A percentile compares a stretch with the other conserved stretches of the same genome.
These are phyloP conservation scores for Leucocoprinus birnbaumii DNA, from an alignment of 768 basidiomycete species.

Conservation along the genomic window DNA sequence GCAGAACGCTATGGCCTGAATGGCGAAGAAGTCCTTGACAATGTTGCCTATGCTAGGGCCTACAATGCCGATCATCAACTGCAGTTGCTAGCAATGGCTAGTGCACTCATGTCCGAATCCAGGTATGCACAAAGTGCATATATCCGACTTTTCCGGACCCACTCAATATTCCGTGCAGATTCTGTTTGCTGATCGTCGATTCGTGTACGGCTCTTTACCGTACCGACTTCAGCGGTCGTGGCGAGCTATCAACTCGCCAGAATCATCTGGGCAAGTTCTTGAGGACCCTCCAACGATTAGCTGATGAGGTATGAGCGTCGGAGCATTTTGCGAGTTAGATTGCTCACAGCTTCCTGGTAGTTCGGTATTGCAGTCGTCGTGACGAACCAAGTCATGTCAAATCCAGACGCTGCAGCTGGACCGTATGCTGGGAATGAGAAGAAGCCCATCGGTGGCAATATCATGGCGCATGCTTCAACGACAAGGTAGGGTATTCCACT, in stretches of 20 bases:
- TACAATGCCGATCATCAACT: slow-evolving; percentile 99
- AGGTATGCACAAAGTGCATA: slow-evolving; percentile 51
- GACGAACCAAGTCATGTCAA: slow-evolving; percentile 99
- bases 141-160: background rate
- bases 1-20: slow-evolving; percentile 97
- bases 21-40: slow-evolving; percentile 97
- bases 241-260: slow-evolving; percentile 92
- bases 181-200: slow-evolving; percentile 94
- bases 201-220: slow-evolving; percentile 95
- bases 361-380: slow-evolving; percentile 98
- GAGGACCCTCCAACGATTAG: slow-evolving; percentile 86
- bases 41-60: slow-evolving; percentile 96
- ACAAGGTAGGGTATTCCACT: slow-evolving; percentile 60
- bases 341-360: slow-evolving; percentile 36
- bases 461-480: slow-evolving; percentile 98
- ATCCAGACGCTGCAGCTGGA: slow-evolving; percentile 89
- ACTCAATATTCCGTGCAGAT: slow-evolving; percentile 46
- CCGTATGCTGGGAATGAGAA: slow-evolving; percentile 90
- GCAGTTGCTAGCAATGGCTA: slow-evolving; percentile 83
- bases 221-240: slow-evolving; percentile 93
- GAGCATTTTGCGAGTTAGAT: slow-evolving; percentile 10
- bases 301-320: slow-evolving; percentile 75
- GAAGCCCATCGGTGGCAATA: slow-evolving; percentile 99
- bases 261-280: slow-evolving; percentile 96
- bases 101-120: slow-evolving; percentile 99